Base-by-base conservation (phyloP, 768 basidiomycete genomes). In the Nevesoporus exiguus region DNA sequence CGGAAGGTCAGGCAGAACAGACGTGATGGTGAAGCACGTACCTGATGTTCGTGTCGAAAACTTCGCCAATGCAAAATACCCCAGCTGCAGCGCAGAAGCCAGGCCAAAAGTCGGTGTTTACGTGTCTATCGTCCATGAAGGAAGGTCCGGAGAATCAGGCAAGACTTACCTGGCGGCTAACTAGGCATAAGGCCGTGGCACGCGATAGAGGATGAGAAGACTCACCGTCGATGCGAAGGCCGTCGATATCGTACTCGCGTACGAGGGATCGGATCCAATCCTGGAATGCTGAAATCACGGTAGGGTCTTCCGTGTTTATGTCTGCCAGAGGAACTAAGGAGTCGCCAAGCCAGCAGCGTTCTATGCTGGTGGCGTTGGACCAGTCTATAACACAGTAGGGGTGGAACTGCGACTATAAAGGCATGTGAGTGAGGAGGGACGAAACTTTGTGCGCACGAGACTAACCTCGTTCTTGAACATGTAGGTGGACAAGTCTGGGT, bases 1-100 rank as follows among this genome's bases (percentile, higher is more conserved):
- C 33, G 10, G 25, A 29, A 27, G 24, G 21, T 73, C 71, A 56
- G 58, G 55, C 43, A 46, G 36, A 33, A 25, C 30, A 22, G 46
- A 22, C 21, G 22, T 5, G 13, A 63, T 30, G 25, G 41, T 25
- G 33, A 19, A 19, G 21, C 33, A 66, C 55, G 34, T 64, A 86
- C 85, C 75, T 69, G 44, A 83, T 69, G 47, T 84, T 73, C 48
- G 73, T 66, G 42, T 77, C 79, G 54, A 81, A 77, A 44, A 94
- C 86, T 71, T 93, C 91, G 37, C 93, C 93, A 50, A 93, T 86
- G 63, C 88, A 93, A 72, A 88, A 93, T 10, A 93, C 86, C 13
- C 85, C 89, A 0, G 90, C 88, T n/a, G 80, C 82, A 42, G 69
- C 73, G 61, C 83, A 84, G 64, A 94, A 93, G 7, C 63, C 63